Base-by-base conservation (phyloP, 441 rosid species). In the Omphalea diandra region DNA sequence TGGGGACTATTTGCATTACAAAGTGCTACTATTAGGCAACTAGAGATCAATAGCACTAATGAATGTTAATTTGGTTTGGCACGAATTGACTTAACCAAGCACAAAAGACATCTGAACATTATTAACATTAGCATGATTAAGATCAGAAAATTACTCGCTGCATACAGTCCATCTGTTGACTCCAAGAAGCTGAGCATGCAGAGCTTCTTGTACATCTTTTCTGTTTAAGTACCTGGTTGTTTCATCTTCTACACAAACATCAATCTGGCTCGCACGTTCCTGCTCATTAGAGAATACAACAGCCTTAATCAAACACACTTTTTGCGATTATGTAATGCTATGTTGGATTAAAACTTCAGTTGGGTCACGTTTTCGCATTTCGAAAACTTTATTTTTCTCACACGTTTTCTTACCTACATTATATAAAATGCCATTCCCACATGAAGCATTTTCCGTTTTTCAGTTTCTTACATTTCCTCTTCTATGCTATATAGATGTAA, bases 111-210 rank as follows among this genome's bases (percentile, higher is more conserved):
- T 36, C 41, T 5, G 2, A 36, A 2, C 0, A 43, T 3, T 3
- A 43, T 43, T 43, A 43, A 9, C 3, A 4, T 44, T 12, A 44
- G 53, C 18, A 10, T 20, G 5, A 26, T 57, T 1, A 2, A 47
- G 49, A 35, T 10, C 4, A 20, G 15, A 8, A 11, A 33, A 66
- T 77, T 81, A 84, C 92, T 68, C 24, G 83, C 77, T 84, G 68
- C 90, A 87, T 35, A 75, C 18, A 44, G n/a, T 54, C 90, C 93
- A 85, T 22, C 17, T 49, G 11, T 43, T 11, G 59, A 72, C 59
- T 53, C 86, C 90, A 0, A 83, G 75, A 14, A 84, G 88, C 63
- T 66, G 62, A 43, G 92, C 87, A 26, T 80, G 87, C 41, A 87
- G 68, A 65, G 90, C 83, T 43, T 61, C 63, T 76, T 79, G 88